Evolutionary conservation across 208 protist genomes (phyloP), one percentile per base, ranked within the genome.

Genomic region (Zelonia costaricensis): DNA sequence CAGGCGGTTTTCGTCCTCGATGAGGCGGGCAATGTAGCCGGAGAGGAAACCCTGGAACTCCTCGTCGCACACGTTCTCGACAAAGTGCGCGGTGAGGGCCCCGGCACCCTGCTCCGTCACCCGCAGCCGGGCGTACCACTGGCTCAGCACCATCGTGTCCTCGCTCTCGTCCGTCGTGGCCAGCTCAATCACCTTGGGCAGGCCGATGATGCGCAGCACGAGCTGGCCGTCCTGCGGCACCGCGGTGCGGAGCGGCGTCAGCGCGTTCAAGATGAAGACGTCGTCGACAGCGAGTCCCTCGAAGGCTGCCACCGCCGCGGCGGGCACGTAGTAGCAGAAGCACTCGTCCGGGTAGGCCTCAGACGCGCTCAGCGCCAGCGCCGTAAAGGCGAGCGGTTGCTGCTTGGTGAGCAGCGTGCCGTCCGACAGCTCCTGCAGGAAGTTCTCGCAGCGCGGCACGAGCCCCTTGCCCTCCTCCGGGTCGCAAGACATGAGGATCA

Each of bases 141-240:
- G 80, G 25, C 53, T 88, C 25, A 93, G 76, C 52, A 88, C 73
- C 65, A 86, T 71, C 25, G 69, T 77, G 44, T 78, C 76, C 30
- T 76, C 74, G 35, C 53, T 52, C 27, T 69, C 62, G 33, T 83
- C 75, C 15, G 80, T 86, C 16, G 78, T 74, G 40, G 76, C 69
- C 23, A 90, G 65, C 49, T 81, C 62, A 49, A 93, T 85, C 39
- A 90, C 82, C 68, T 93, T 84, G 10, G 82, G 82, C 18, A 90
- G 64, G 7, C 86, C 86, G 23, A 82, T 43, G 46, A 93, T 61
- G 38, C 71, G 71, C 54, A 86, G 72, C 16, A 51, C 60, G 30
- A 71, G 75, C 23, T 48, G 25, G n/a, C 48, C 74, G 53, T 72
- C 74, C 8, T 62, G 8, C 31, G 43, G 61, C 25, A 56, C 76